Evolutionary conservation across 768 basidiomycete species (phyloP), one percentile per base, ranked within the genome.

Genomic region (Clitopilus passeckerianus): DNA sequence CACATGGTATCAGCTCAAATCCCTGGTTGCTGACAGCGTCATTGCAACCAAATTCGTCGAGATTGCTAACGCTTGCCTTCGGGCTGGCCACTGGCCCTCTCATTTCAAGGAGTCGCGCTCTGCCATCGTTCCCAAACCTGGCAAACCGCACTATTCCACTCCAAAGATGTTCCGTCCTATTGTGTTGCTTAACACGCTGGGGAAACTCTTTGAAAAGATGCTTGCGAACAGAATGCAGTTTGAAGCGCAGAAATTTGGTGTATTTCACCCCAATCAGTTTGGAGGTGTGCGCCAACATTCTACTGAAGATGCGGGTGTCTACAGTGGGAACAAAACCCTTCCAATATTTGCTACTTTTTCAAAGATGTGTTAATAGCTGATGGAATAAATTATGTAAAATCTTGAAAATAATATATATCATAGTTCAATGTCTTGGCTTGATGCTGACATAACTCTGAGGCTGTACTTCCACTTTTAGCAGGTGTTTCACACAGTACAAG

Each of bases 51-150:
- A 41, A n/a, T 41, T 41, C 10, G 37, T 41, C 37, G 14, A 41
- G 14, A 23, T 53, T 5, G 52, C 52, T 4, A 53, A 23, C 20
- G 52, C 52, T 7, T 53, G 20, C 20, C 52, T 53, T 23, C 2
- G 30, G 10, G 22, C n/a, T 15, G 52, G 52, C 5, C 15, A 53
- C 15, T 53, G 52, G 52, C 52, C 52, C 5, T n/a, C 52, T 16
- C 30, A 53, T 15, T 53, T 53, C 52, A 53, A 53, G 37, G 37
- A 41, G 37, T 41, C 37, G 12, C 12, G n/a, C 10, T 41, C 37
- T 14, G 37, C n/a, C 52, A 53, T 58, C 30, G 18, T 56, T 41
- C 58, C 58, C 9, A 59, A 59, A 34, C 58, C 58, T 14, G 20
- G 27, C 27, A 54, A 54, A 35, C 54, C 27, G 12, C 37, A 58